Conservation (phyloP, 345 rosid genomes). For the Tarenaya hassleriana region DNA sequence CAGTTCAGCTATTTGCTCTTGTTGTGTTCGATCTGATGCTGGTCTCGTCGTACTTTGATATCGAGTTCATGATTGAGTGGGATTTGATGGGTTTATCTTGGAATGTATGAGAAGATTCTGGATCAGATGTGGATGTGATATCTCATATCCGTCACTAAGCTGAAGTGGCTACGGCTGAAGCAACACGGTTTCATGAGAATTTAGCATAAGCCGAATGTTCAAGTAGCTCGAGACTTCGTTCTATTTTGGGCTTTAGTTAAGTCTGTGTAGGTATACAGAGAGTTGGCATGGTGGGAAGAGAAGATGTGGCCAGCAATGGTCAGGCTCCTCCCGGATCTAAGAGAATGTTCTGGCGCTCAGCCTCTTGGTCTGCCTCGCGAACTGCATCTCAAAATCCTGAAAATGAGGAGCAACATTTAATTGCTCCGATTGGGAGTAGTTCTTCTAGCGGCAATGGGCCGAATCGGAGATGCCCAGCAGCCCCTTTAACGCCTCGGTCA, state of each 20-base stretch:
- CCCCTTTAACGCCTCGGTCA: conserved; percentile 81
- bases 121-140: conserved; percentile 20
- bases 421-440: conserved; percentile 32
- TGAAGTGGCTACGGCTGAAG: conserved; percentile 21
- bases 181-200: conserved; percentile 1
- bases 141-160: conserved; percentile 11
- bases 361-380: conserved; percentile 95
- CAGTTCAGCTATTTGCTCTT: conserved; percentile 25
- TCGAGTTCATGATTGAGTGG: conserved; percentile 13
- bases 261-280: conserved; percentile 13
- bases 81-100: conserved; percentile 10
- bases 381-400: conserved; percentile 54
- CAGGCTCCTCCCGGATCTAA: conserved; percentile 51
- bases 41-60: conserved; percentile 19
- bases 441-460: conserved; percentile 35
- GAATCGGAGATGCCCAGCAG: conserved; percentile 48
- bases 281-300: conserved; percentile 82
- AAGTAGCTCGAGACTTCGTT: conserved; percentile 14
- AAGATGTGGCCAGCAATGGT: conserved; percentile 55
- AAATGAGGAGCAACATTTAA: conserved; percentile 40
- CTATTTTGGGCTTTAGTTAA: conserved; percentile 27
- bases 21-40: conserved; percentile 37
- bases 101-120: not conserved
- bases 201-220: conserved; percentile 16
- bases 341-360: conserved; percentile 91